Evolutionary conservation across 441 rosid genomes (phyloP), one percentile per base, ranked within the genome.

Genomic region (Aleurites moluccanus): DNA sequence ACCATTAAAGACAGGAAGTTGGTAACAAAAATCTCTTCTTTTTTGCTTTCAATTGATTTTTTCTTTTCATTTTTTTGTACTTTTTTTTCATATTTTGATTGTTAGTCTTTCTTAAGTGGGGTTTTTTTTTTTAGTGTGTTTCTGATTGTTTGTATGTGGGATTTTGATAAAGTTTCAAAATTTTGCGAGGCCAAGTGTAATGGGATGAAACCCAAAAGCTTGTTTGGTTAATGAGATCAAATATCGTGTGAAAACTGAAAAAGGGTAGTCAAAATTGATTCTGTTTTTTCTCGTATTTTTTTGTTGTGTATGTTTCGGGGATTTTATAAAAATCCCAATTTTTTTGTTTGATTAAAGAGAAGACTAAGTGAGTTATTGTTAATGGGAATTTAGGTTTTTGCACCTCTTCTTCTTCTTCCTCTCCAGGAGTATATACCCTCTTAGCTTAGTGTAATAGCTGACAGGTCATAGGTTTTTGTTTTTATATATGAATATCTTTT

Each of bases 1-100:
- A 86, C 97, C 78, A 81, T 93, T 72, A 88, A 86, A 62, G 92
- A 89, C 66, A 89, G 79, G 82, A 91, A 87, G 73, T 87, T 96
- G 97, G 99, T 96, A 85, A 65, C 60, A 57, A 71, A 49, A 10
- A 65, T 57, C 16, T 25, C 72, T 73, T 72, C 13, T 45, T 35
- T 35, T 49, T 47, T 30, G 14, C 47, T 45, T 30, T 59, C 33
- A 72, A 38, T 75, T 69, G 20, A 55, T 63, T 69, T 38, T 15
- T 15, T 10, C 11, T 21, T 61, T 3, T 25, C 67, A 35, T 38
- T 42, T 64, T 52, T 65, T 13, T 23, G 6, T 30, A 28, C 40
- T 4, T 27, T 13, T 13, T 57, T 15, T 57, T 25, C 16, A 20
- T 8, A 11, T 57, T 57, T 57, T 25, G 7, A 6, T 57, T 62